Evolutionary conservation across 1,284 basidiomycete species (phyloP).

Genomic region (Rhodotorula sp.): DNA sequence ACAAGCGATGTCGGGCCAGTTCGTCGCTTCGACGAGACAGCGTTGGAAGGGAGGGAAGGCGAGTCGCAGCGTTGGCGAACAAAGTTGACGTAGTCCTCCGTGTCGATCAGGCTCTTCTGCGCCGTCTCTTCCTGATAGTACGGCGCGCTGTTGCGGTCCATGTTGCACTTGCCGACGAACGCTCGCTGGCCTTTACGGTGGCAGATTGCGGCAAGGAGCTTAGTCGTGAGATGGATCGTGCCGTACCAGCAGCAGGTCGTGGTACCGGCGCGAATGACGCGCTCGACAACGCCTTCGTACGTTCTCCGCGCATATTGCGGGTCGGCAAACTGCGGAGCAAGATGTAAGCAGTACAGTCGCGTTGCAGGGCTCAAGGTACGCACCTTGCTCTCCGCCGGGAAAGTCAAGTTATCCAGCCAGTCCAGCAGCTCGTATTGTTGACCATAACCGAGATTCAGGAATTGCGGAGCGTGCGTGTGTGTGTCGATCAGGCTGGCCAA

Average conservation of each 20-base stretch:
- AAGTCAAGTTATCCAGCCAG: constrained; percentile 83
- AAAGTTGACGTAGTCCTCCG: constrained; percentile 65
- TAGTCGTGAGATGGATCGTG: constrained; percentile 75
- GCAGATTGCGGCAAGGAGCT: constrained; percentile 73
- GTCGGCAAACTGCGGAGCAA: constrained; percentile 59
- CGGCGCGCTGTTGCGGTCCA: constrained; percentile 73
- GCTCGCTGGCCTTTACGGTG: constrained; percentile 75
- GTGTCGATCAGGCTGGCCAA: constrained; percentile 56
- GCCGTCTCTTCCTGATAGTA: constrained; percentile 69
- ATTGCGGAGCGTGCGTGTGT: constrained; percentile 44
- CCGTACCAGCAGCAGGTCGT: constrained; percentile 85
- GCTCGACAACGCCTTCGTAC: constrained; percentile 71
- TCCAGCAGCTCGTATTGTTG: constrained; percentile 70
- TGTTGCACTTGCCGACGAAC: constrained; percentile 88
- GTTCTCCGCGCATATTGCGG: constrained; percentile 65
- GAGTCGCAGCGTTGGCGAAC: constrained; percentile 53
- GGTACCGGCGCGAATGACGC: constrained; percentile 70
- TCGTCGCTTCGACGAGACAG: constrained; percentile 6
- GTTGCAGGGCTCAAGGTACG: not conserved
- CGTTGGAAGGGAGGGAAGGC: not conserved
- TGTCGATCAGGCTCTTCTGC: constrained; percentile 58
- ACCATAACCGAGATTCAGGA: constrained; percentile 42
- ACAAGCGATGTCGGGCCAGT: constrained; percentile 57
- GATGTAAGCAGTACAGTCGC: not conserved
- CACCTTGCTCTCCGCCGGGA: constrained; percentile 74